Conservation (phyloP, 2,329 filamentous ascomycete genomes). For the Fusarium floridanum region DNA sequence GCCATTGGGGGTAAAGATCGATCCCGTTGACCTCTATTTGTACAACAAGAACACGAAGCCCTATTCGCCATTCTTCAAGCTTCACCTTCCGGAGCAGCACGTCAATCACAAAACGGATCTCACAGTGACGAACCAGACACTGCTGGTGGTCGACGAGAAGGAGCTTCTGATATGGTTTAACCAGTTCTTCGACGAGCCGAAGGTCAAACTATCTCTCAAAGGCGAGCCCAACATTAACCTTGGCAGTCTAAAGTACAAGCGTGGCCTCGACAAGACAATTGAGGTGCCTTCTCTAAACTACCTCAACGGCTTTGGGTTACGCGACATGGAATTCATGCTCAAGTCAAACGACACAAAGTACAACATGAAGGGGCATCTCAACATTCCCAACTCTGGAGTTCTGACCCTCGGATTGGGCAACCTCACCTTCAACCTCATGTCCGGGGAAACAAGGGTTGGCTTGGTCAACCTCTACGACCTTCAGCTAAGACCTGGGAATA, state of each 20-base stretch:
- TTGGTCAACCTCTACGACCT: slow-evolving; percentile 55
- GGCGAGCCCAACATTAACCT: slow-evolving; percentile 55
- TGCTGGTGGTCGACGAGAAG: slow-evolving; percentile 53
- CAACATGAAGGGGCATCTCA: slow-evolving; percentile 59
- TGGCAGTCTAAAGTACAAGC: slow-evolving; percentile 53
- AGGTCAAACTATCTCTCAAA: slow-evolving; percentile 53
- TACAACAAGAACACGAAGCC: slow-evolving; percentile 55
- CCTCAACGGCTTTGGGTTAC: slow-evolving; percentile 55
- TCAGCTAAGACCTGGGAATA: slow-evolving; percentile 58
- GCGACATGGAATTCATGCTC: slow-evolving; percentile 55
- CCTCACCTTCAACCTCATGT: slow-evolving; percentile 59
- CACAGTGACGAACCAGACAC: slow-evolving; percentile 50
- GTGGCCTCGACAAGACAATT: slow-evolving; percentile 58
- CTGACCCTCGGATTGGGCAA: slow-evolving; percentile 61
- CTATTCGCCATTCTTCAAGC: slow-evolving; percentile 37
- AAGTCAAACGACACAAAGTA: slow-evolving; percentile 54
- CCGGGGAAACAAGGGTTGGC: slow-evolving; percentile 56
- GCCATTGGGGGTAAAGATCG: slow-evolving; percentile 53
- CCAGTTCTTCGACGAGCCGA: slow-evolving; percentile 54
- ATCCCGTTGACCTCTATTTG: slow-evolving; percentile 55
- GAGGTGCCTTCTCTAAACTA: slow-evolving; percentile 55
- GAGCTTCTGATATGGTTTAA: slow-evolving; percentile 57
- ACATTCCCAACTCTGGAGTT: slow-evolving; percentile 59
- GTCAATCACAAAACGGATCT: slow-evolving; percentile 55
- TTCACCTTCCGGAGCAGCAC: slow-evolving; percentile 48